Evolutionary conservation across 805 yeast genomes (phyloP).

Genomic region (Sugiyamaella mastotermitis): DNA sequence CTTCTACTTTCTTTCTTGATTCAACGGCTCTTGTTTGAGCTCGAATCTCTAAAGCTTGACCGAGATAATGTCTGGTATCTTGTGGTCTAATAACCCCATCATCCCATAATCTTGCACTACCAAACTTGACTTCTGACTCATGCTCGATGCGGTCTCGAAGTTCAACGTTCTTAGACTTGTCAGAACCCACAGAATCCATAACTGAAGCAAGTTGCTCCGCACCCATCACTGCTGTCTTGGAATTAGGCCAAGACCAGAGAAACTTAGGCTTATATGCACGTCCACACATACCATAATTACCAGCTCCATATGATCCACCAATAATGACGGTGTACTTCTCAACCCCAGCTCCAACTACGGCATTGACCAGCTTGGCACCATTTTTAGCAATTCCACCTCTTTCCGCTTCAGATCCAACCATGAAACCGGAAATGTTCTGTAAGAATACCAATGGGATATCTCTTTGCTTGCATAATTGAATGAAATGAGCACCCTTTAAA

Average conservation of each 20-base stretch:
- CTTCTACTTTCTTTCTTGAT: conserved; percentile 11
- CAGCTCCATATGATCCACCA: conserved; percentile 31
- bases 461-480: conserved; percentile 29
- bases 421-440: conserved; percentile 30
- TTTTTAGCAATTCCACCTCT: conserved; percentile 31
- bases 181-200: conserved; percentile 27
- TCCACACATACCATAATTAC: conserved; percentile 32
- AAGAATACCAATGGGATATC: conserved; percentile 28
- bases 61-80: conserved; percentile 26
- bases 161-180: conserved; percentile 18
- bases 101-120: conserved; percentile 30
- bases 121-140: conserved; percentile 25
- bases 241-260: conserved; percentile 31
- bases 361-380: conserved; percentile 30
- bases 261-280: conserved; percentile 29
- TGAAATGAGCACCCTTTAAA: conserved; percentile 30
- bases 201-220: conserved; percentile 30
- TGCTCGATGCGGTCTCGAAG: conserved; percentile 24
- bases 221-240: conserved; percentile 31
- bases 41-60: conserved; percentile 25
- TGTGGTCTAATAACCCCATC: conserved; percentile 29
- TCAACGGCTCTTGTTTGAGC: conserved; percentile 10
- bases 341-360: conserved; percentile 31
- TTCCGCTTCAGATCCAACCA: conserved; percentile 31
- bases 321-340: conserved; percentile 29